Conservation (phyloP, 768 basidiomycete genomes). For the Tulasnella sp. region DNA sequence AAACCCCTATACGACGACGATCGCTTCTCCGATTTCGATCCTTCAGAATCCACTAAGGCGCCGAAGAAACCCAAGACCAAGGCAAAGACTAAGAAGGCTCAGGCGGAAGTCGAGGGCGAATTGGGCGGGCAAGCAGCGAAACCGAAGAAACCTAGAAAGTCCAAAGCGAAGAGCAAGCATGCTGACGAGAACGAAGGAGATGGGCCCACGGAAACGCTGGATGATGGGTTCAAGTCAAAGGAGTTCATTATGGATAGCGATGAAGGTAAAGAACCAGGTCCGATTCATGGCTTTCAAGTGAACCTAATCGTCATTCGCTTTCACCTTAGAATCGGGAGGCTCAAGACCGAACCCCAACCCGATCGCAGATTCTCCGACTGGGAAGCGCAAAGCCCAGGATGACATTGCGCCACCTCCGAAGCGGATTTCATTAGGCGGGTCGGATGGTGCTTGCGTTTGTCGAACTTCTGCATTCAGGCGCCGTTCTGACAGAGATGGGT, state of each 20-base stretch:
- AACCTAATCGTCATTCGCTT: background rate
- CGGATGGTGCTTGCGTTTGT: background rate
- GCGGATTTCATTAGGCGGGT: no score
- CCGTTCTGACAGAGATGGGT: background rate
- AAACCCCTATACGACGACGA: background rate
- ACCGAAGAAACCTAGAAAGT: background rate
- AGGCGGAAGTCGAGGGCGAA: background rate
- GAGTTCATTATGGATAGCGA: conserved; percentile 1
- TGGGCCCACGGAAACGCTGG: background rate
- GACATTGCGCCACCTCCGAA: background rate
- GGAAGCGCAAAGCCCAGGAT: background rate
- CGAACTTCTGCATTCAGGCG: background rate
- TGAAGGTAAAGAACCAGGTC: background rate
- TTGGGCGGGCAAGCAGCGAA: background rate
- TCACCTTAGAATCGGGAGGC: background rate
- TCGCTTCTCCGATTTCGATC: background rate
- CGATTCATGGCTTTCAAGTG: background rate
- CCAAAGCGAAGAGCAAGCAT: background rate
- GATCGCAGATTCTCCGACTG: background rate
- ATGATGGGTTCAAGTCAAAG: background rate
- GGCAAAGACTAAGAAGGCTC: conserved; percentile 1
- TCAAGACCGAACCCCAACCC: background rate
- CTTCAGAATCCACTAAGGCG: background rate
- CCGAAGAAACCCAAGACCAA: conserved; percentile 11
- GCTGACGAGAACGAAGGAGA: background rate